phyloP scores from a whole-genome alignment of 2,329 filamentous ascomycete species.

The Beauveria varroae region DNA sequence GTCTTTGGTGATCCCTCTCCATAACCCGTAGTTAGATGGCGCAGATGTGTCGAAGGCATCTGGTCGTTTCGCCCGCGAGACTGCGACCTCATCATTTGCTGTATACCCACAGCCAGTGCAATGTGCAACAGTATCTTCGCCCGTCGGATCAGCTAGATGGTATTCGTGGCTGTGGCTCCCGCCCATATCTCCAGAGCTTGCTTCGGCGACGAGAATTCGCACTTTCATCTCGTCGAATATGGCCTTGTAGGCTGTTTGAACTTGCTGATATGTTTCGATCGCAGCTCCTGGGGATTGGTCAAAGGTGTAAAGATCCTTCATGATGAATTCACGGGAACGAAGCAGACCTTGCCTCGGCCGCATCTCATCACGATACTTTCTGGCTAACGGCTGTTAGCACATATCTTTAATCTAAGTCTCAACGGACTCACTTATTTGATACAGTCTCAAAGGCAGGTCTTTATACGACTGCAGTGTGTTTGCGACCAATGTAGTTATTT shows the following conservation, averaged over 20 bases:
- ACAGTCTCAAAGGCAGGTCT: slow-evolving; percentile 75
- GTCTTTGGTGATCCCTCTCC: slow-evolving; percentile 62
- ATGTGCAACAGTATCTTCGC: slow-evolving; percentile 77
- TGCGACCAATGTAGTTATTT: slow-evolving; percentile 78
- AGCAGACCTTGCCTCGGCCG: slow-evolving; percentile 83
- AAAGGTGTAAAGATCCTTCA: slow-evolving; percentile 99
- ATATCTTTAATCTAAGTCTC: no score
- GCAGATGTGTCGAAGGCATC: neutral
- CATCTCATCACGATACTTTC: slow-evolving; percentile 92
- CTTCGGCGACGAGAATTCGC: slow-evolving; percentile 76
- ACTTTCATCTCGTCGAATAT: slow-evolving; percentile 80
- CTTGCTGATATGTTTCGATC: slow-evolving; percentile 69
- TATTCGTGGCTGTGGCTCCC: slow-evolving; percentile 92
- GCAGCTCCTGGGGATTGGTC: slow-evolving; percentile 63
- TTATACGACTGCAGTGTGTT: slow-evolving; percentile 73
- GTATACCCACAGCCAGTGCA: slow-evolving; percentile 69
- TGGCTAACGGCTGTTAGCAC: slow-evolving; percentile 41
- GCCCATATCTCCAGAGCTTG: slow-evolving; percentile 94
- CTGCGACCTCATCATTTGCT: slow-evolving; percentile 81
- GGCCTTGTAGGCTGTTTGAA: slow-evolving; percentile 63
- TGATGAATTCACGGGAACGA: slow-evolving; percentile 83
- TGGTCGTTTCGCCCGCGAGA: slow-evolving; percentile 19
- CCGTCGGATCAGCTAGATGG: slow-evolving; percentile 70
- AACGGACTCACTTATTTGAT: slow-evolving; percentile 66
- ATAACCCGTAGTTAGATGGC: slow-evolving; percentile 31